phyloP scores from a whole-genome alignment of 1,284 basidiomycete species.

The Trametes sp. region DNA sequence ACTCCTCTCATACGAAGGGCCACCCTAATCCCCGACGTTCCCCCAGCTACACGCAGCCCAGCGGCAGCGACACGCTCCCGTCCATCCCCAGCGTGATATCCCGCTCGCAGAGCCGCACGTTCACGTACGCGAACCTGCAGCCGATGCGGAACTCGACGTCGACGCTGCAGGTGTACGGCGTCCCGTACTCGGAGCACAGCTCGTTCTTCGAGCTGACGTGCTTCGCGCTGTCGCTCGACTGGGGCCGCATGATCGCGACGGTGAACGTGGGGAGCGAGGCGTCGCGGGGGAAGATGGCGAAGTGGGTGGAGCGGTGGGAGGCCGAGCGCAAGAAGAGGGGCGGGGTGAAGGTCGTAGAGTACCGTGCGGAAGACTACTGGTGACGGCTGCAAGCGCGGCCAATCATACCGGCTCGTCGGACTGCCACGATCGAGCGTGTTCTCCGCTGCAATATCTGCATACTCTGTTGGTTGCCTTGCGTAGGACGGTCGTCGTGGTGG shows the following conservation, averaged over 20 bases:
- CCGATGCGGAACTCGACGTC: constrained; percentile 77
- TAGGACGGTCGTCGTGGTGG: not conserved
- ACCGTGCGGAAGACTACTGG: constrained; percentile 75
- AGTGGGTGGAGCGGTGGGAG: constrained; percentile 90
- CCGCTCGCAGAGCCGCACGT: constrained; percentile 69
- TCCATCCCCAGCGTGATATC: constrained; percentile 73
- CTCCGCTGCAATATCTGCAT: not conserved
- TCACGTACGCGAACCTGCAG: constrained; percentile 72
- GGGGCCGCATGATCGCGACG: constrained; percentile 91
- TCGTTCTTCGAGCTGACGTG: constrained; percentile 95
- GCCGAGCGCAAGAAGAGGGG: constrained; percentile 73
- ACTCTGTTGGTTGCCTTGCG: no score
- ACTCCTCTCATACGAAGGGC: not conserved
- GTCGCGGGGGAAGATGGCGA: constrained; percentile 84
- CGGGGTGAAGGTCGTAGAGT: constrained; percentile 61
- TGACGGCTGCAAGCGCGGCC: constrained; percentile 35
- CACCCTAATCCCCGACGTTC: no score
- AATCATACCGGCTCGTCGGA: not conserved
- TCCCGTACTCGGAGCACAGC: constrained; percentile 97
- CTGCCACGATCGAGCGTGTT: not conserved
- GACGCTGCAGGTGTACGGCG: constrained; percentile 80
- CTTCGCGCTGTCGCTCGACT: constrained; percentile 87
- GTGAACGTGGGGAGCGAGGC: constrained; percentile 90
- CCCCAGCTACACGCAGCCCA: constrained; percentile 74
- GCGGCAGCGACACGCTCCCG: constrained; percentile 69